Conservation (phyloP, 305 asterid genomes). For the Striga hermonthica region DNA sequence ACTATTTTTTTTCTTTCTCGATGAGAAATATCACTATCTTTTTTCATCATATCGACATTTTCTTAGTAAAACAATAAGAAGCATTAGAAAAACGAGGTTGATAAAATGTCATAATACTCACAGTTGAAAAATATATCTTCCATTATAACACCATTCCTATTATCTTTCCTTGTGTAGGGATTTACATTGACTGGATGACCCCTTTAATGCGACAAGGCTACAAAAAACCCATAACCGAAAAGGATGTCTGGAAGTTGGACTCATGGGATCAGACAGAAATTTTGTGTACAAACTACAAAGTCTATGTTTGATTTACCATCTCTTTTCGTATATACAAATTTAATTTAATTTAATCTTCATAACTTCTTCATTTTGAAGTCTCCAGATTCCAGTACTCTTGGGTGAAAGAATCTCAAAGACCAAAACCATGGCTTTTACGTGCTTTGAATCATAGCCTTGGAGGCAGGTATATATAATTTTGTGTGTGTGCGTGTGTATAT, state of each 20-base stretch:
- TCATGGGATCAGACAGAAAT: slow-evolving; percentile 83
- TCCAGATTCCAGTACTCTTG: slow-evolving; percentile 76
- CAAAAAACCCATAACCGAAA: slow-evolving; percentile 76
- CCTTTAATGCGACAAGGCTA: slow-evolving; percentile 88
- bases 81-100: no score
- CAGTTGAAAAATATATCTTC: no score
- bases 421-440: slow-evolving; percentile 90
- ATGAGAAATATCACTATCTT: no score
- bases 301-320: slow-evolving; percentile 41
- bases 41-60: slow-evolving; percentile 15
- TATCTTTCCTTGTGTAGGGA: slow-evolving; percentile 31
- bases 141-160: no score
- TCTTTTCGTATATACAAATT: slow-evolving; percentile 26
- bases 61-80: no score
- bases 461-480: slow-evolving; percentile 59
- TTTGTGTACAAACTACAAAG: slow-evolving; percentile 61
- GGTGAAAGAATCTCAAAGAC: slow-evolving; percentile 71
- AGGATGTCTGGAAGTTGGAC: slow-evolving; percentile 91
- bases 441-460: slow-evolving; percentile 85
- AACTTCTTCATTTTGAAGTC: slow-evolving; percentile 21
- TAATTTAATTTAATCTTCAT: slow-evolving; percentile 16
- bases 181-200: slow-evolving; percentile 61
- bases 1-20: no score
- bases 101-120: no score
- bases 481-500: no score